Percentiles rank a stretch among this genome's conserved stretches.
Evolutionary conservation across 441 rosid species (phyloP).

Genomic region (Euphorbia schlechtendalii): DNA sequence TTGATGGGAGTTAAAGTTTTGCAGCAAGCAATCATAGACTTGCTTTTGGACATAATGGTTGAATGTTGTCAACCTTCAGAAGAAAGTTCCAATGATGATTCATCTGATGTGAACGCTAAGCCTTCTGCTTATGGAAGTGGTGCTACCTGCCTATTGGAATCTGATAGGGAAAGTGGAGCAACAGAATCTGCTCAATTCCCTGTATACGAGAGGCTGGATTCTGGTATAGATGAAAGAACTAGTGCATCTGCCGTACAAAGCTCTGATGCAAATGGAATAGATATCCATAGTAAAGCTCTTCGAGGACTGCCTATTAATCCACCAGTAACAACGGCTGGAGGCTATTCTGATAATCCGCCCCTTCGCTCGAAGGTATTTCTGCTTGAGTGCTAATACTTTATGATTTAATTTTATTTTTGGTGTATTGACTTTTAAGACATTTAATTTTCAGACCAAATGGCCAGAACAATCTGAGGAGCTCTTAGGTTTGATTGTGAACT

Average conservation of each 20-base stretch:
- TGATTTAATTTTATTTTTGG: slow-evolving; percentile 6
- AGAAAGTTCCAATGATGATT: slow-evolving; percentile 53
- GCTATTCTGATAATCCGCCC: slow-evolving; percentile 50
- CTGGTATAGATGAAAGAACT: slow-evolving; percentile 56
- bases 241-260: slow-evolving; percentile 71
- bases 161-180: slow-evolving; percentile 62
- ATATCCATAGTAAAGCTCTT: slow-evolving; percentile 44
- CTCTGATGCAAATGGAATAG: slow-evolving; percentile 50
- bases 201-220: slow-evolving; percentile 62
- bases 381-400: slow-evolving; percentile 9
- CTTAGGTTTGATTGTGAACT: slow-evolving; percentile 90
- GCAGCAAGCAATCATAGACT: slow-evolving; percentile 98
- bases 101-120: slow-evolving; percentile 51
- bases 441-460: slow-evolving; percentile 78
- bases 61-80: slow-evolving; percentile 98
- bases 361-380: slow-evolving; percentile 67
- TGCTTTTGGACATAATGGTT: slow-evolving; percentile 96
- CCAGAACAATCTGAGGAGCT: slow-evolving; percentile 99
- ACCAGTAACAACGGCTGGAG: slow-evolving; percentile 60
- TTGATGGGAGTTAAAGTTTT: slow-evolving; percentile 98
- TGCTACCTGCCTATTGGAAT: slow-evolving; percentile 52
- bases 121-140: slow-evolving; percentile 49
- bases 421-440: slow-evolving; percentile 21
- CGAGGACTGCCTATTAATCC: slow-evolving; percentile 53
- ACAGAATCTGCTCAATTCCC: slow-evolving; percentile 52